Evolutionary conservation across 2,329 filamentous ascomycete genomes (phyloP).

Genomic region (Diaporthe batatas): DNA sequence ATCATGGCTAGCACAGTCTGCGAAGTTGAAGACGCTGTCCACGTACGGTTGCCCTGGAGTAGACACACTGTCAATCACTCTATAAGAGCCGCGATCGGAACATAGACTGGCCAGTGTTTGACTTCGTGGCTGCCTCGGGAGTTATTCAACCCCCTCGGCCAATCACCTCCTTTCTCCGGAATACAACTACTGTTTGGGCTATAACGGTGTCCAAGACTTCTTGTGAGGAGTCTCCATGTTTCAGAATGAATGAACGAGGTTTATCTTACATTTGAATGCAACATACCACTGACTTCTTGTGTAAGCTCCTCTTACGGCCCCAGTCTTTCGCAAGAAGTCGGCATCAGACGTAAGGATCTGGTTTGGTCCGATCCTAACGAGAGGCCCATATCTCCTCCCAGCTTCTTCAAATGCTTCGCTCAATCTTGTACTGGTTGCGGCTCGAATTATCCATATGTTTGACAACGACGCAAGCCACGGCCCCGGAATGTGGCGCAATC

Average conservation of each 20-base stretch:
- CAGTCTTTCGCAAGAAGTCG: slow-evolving; percentile 50
- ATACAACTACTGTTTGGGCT: background rate
- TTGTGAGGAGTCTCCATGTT: no score
- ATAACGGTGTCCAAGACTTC: background rate
- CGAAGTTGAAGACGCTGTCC: slow-evolving; percentile 30
- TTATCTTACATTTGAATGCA: slow-evolving; percentile 12
- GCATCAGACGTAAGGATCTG: slow-evolving; percentile 53
- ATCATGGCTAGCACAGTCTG: slow-evolving; percentile 48
- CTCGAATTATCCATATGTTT: slow-evolving; percentile 50
- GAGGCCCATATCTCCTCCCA: slow-evolving; percentile 46
- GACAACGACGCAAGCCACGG: slow-evolving; percentile 50
- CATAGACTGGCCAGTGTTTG: no score
- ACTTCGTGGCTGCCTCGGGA: background rate
- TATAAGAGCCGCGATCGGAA: background rate
- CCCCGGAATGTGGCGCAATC: slow-evolving; percentile 47
- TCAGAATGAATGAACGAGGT: background rate
- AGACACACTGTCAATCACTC: background rate
- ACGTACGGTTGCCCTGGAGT: slow-evolving; percentile 24
- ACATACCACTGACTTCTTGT: slow-evolving; percentile 41
- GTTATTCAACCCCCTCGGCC: background rate
- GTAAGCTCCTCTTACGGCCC: slow-evolving; percentile 49
- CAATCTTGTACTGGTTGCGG: slow-evolving; percentile 45
- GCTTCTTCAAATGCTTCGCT: slow-evolving; percentile 44
- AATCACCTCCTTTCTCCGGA: background rate
- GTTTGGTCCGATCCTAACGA: slow-evolving; percentile 54